Conservation (phyloP, 106 monocot species). For the Vanilla planifolia region DNA sequence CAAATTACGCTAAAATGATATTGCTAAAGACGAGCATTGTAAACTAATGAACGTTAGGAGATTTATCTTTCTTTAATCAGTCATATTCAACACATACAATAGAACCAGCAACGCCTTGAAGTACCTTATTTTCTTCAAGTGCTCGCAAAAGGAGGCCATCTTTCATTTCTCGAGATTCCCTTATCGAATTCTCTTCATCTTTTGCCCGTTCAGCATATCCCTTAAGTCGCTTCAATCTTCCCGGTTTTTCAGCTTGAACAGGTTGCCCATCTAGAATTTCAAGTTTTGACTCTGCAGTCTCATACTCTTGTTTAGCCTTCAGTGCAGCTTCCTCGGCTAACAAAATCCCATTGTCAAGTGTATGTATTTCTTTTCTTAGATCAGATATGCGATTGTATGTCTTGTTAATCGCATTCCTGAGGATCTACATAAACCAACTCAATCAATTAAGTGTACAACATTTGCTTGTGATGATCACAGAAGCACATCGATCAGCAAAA, state of each 20-base stretch:
- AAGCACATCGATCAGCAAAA: no score
- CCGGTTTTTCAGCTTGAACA: slow-evolving; percentile 67
- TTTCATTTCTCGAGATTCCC: slow-evolving; percentile 76
- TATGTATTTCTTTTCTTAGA: slow-evolving; percentile 45
- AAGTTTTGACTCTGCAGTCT: slow-evolving; percentile 61
- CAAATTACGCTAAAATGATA: no score
- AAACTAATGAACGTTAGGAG: no score
- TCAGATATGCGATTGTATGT: slow-evolving; percentile 83
- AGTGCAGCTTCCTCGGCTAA: slow-evolving; percentile 34
- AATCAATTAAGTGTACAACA: background rate
- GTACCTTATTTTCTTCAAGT: slow-evolving; percentile 89
- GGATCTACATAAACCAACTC: slow-evolving; percentile 32
- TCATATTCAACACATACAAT: no score
- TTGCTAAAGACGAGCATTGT: no score
- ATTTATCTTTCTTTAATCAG: no score
- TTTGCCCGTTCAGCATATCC: slow-evolving; percentile 49
- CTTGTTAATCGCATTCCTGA: slow-evolving; percentile 81
- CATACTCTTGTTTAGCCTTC: slow-evolving; percentile 51
- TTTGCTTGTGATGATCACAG: background rate
- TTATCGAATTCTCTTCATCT: slow-evolving; percentile 32
- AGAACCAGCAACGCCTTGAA: background rate
- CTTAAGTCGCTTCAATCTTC: slow-evolving; percentile 70
- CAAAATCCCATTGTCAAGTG: slow-evolving; percentile 29
- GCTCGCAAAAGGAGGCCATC: slow-evolving; percentile 66
- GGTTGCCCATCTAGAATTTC: slow-evolving; percentile 73